Conservation (phyloP, 2,329 filamentous ascomycete species). For the Fusarium bactridioides region DNA sequence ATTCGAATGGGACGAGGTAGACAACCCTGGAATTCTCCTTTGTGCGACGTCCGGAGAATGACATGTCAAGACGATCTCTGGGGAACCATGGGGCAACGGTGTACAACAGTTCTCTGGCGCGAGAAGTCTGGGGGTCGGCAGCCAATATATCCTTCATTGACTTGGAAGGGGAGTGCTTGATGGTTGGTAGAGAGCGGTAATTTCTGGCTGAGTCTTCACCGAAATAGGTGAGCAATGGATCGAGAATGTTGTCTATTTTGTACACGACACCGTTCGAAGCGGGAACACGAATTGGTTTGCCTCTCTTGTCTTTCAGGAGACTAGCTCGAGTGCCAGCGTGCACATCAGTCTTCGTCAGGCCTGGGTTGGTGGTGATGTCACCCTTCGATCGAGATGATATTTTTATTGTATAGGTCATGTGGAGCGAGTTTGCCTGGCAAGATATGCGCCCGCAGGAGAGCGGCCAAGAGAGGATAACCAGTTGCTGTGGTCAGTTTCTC, state of each 20-base stretch:
- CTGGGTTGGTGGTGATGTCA: neutral
- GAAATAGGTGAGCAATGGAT: neutral
- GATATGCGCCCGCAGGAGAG: neutral
- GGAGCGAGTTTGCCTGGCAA: neutral
- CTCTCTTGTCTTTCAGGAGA: neutral
- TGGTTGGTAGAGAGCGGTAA: neutral
- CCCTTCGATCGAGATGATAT: neutral
- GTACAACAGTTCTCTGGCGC: neutral
- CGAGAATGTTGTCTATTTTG: neutral
- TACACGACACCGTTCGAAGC: neutral
- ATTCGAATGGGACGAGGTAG: neutral
- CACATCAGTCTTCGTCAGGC: neutral
- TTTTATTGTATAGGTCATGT: neutral
- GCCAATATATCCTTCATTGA: neutral
- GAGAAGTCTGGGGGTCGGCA: neutral
- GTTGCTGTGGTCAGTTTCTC: neutral
- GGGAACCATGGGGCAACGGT: neutral
- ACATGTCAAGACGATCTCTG: neutral
- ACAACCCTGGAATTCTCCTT: neutral
- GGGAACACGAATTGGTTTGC: neutral
- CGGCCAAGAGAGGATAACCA: neutral
- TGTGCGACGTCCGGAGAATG: neutral
- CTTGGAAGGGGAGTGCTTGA: neutral
- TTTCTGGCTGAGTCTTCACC: neutral
- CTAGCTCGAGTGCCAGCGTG: neutral